Evolutionary conservation across 345 rosid genomes (phyloP).

Genomic region (Erucastrum elatum): DNA sequence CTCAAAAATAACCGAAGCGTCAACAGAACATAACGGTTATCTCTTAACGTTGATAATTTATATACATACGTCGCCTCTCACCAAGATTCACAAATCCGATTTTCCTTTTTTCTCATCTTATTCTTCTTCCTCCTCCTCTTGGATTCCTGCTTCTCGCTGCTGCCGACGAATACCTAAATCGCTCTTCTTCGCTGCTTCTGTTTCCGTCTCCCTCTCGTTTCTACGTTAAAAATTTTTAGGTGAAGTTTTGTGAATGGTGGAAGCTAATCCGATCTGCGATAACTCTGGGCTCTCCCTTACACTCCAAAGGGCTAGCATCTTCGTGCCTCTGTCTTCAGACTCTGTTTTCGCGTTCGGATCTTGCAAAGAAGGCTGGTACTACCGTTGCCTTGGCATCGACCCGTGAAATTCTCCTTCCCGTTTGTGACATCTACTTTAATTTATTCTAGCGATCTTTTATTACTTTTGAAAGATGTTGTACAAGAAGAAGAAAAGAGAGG

Average conservation of each 20-base stretch:
- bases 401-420: constrained; percentile 44
- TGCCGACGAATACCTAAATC: not conserved
- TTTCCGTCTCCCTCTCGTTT: not conserved
- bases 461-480: constrained; percentile 36
- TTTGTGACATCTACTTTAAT: not conserved
- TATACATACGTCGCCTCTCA: not conserved
- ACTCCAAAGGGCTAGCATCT: constrained; percentile 69
- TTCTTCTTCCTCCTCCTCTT: not conserved
- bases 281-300: constrained; percentile 76
- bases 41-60: constrained; percentile 3
- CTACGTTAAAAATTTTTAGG: not conserved
- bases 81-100: constrained; percentile 16
- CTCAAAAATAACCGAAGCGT: not conserved
- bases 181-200: not conserved
- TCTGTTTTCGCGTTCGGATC: constrained; percentile 79
- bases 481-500: constrained; percentile 69
- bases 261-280: constrained; percentile 48
- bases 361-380: constrained; percentile 99
- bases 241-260: constrained; percentile 87
- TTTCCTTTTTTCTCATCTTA: not conserved
- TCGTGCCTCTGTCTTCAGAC: constrained; percentile 42
- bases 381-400: constrained; percentile 94
- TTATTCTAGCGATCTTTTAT: not conserved
- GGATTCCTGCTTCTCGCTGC: not conserved
- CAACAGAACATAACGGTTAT: constrained; percentile 5